Evolutionary conservation across 192 early-diverging fungal species (phyloP), one percentile per base, ranked within the genome.

Genomic region (Coemansia umbellata): DNA sequence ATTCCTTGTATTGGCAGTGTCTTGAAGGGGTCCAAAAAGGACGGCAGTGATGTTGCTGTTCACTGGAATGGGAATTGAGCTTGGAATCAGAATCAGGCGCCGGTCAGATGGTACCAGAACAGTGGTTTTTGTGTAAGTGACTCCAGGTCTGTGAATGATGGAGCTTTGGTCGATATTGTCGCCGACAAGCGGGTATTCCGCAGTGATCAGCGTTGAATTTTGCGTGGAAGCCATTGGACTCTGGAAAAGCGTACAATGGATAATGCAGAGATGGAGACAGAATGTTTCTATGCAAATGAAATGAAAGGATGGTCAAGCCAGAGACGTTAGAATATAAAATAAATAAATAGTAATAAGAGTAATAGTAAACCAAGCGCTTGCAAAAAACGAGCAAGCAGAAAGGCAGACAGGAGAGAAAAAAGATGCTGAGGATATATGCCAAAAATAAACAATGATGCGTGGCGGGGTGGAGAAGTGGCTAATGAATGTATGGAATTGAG

Each of bases 101-200:
- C 53, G 37, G 66, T 69, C 48, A 23, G 48, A 57, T 5, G 66
- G 66, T 3, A 69, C 35, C 4, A 56, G 33, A 26, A 69, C 44
- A 17, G 58, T 57, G n/a, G 50, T 31, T 24, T 24, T 53, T 6
- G 49, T 37, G 30, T 60, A 69, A 0, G 40, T 61, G 30, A 55
- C 63, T 14, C 63, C 63, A 7, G 55, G 39, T 32, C 63, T 50
- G 14, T 37, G 30, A n/a, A 37, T 17, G 8, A 39, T 19, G 37
- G 22, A 14, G 21, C 27, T 21, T 18, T 53, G 50, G 22, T 50
- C 17, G 22, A 32, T 31, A 21, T 42, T 36, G n/a, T 26, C 22
- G 22, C 50, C 35, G 18, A 22, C 26, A 9, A 49, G 19, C 37
- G 62, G 53, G 31, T 51, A 64, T 27, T 64, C 62, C 13, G 41